These are phyloP conservation scores for Xerocomellus chrysenteron DNA, from an alignment of 768 basidiomycete genomes.

Conservation along the genomic window DNA sequence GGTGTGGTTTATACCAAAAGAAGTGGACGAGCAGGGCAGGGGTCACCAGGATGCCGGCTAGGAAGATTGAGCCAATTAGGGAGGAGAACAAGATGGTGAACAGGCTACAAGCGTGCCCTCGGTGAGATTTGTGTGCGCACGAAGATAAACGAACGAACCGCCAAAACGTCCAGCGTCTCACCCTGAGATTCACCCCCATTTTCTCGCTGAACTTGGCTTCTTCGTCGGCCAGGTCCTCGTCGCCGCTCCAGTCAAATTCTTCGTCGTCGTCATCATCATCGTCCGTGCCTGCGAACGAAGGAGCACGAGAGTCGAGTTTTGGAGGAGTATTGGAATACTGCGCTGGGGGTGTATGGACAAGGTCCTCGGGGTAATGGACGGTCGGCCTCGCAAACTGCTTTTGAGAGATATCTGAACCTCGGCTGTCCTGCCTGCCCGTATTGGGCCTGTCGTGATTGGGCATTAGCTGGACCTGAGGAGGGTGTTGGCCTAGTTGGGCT, in stretches of 20 bases:
- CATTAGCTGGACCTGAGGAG: slow-evolving; percentile 22
- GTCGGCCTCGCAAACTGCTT: slow-evolving; percentile 32
- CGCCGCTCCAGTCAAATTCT: slow-evolving; percentile 76
- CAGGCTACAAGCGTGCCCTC: slow-evolving; percentile 39
- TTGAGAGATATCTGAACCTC: slow-evolving; percentile 12
- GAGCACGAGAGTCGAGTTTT: slow-evolving; percentile 35
- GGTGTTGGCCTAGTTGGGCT: slow-evolving; percentile 21
- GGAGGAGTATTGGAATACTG: slow-evolving; percentile 26
- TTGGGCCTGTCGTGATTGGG: slow-evolving; percentile 14
- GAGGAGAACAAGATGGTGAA: slow-evolving; percentile 66
- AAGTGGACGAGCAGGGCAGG: slow-evolving; percentile 66
- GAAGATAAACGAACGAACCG: slow-evolving; percentile 40
- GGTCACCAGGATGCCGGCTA: slow-evolving; percentile 59
- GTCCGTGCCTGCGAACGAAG: slow-evolving; percentile 54
- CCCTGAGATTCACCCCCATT: slow-evolving; percentile 50
- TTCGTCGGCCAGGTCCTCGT: slow-evolving; percentile 72
- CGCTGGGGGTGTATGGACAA: slow-evolving; percentile 28
- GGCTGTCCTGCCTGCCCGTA: slow-evolving; percentile 10
- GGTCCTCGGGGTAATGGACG: slow-evolving; percentile 55
- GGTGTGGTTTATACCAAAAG: slow-evolving; percentile 66
- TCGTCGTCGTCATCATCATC: slow-evolving; percentile 56
- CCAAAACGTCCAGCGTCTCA: slow-evolving; percentile 50
- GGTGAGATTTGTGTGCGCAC: not conserved
- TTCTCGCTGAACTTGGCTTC: slow-evolving; percentile 63
- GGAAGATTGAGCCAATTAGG: slow-evolving; percentile 66